Conservation (phyloP, 2,329 filamentous ascomycete species). For the Aspergillus sp. region DNA sequence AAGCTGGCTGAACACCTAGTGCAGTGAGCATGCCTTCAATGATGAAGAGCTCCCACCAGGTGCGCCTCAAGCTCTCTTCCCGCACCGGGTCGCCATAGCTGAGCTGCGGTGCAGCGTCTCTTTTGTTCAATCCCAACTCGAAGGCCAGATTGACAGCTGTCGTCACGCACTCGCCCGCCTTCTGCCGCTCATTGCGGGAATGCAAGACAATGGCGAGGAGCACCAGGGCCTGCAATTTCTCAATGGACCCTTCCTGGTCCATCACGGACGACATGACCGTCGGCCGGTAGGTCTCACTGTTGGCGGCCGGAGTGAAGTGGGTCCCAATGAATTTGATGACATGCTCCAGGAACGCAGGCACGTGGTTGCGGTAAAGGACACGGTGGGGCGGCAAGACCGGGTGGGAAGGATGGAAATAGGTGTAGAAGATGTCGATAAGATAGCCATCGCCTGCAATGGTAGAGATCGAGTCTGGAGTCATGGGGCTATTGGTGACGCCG, state of each 20-base stretch:
- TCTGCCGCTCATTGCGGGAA: constrained; percentile 69
- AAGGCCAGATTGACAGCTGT: constrained; percentile 72
- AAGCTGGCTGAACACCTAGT: constrained; percentile 50
- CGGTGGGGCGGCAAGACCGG: constrained; percentile 57
- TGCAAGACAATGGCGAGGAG: constrained; percentile 77
- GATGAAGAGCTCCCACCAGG: constrained; percentile 87
- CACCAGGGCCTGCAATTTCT: constrained; percentile 75
- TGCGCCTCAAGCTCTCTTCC: constrained; percentile 82
- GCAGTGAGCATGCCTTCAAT: constrained; percentile 82
- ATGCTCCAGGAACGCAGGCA: constrained; percentile 52
- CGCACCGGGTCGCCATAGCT: constrained; percentile 66
- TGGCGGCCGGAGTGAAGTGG: constrained; percentile 52
- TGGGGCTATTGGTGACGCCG: constrained; percentile 27
- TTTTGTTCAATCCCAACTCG: constrained; percentile 72
- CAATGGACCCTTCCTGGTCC: constrained; percentile 51
- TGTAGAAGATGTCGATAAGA: constrained; percentile 58
- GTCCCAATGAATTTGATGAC: constrained; percentile 60
- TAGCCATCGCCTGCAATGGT: constrained; percentile 38
- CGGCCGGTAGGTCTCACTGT: constrained; percentile 48
- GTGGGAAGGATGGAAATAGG: constrained; percentile 57
- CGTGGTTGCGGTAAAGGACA: constrained; percentile 36
- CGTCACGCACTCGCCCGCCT: constrained; percentile 66
- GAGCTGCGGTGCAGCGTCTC: constrained; percentile 65
- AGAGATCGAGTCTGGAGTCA: constrained; percentile 41
- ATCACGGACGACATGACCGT: constrained; percentile 34